Conservation (phyloP, 371 early-diverging fungal species). For the Circinella minor region DNA sequence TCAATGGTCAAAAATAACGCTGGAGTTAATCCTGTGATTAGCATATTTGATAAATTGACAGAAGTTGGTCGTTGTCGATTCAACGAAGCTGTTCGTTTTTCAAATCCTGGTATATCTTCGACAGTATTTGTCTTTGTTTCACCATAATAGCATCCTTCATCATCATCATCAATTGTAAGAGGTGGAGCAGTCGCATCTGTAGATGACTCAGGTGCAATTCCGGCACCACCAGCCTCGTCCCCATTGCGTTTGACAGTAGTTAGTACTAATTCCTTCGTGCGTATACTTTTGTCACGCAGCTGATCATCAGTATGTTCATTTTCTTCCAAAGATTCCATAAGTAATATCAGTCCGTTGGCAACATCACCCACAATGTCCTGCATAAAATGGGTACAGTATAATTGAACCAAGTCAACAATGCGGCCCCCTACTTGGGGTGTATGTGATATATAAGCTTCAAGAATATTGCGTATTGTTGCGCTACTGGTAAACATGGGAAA, state of each 20-base stretch:
- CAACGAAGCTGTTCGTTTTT: not conserved
- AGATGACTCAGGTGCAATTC: too few relatives aligned
- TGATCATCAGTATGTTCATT: not conserved
- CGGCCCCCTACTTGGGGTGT: not conserved
- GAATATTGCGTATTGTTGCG: conserved; percentile 50
- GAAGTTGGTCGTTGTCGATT: conserved; percentile 1
- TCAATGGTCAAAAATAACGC: conserved; percentile 64
- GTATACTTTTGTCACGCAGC: conserved; percentile 12
- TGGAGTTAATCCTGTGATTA: conserved; percentile 67
- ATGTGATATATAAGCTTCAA: conserved; percentile 39
- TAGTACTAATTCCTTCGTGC: conserved; percentile 34
- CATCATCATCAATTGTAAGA: too few relatives aligned
- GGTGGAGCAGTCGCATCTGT: too few relatives aligned
- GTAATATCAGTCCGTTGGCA: conserved; percentile 37
- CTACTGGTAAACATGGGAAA: conserved; percentile 64
- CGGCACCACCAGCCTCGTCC: conserved; percentile 15
- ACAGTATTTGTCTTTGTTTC: not conserved
- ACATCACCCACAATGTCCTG: conserved; percentile 51
- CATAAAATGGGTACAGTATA: conserved; percentile 35
- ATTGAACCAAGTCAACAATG: conserved; percentile 30
- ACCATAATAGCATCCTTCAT: too few relatives aligned
- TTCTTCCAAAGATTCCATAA: conserved; percentile 29
- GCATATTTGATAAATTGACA: conserved; percentile 55
- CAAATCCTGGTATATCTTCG: not conserved
- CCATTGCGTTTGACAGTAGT: conserved; percentile 36